phyloP scores from a whole-genome alignment of 768 basidiomycete genomes.

The Agaricus sinodeliciosus region DNA sequence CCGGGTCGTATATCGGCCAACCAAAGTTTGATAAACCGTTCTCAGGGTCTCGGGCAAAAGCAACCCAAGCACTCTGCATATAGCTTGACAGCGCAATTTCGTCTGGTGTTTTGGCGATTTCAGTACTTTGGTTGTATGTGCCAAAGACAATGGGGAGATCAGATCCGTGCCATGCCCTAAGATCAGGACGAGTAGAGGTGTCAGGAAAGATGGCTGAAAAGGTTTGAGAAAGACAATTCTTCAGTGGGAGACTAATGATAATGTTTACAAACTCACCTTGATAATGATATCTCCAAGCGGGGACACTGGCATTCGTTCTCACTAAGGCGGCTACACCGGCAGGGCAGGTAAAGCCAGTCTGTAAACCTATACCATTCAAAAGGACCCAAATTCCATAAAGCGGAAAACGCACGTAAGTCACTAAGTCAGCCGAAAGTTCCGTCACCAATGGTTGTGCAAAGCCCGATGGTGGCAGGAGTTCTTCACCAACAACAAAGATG shows the following conservation, averaged over 20 bases:
- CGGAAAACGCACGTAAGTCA: slow-evolving; percentile 21
- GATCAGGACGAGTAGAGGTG: slow-evolving; percentile 23
- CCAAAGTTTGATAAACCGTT: slow-evolving; percentile 19
- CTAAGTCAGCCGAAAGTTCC: slow-evolving; percentile 22
- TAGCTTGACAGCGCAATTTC: slow-evolving; percentile 27
- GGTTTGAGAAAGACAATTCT: not conserved
- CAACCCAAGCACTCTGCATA: slow-evolving; percentile 33
- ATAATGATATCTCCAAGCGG: slow-evolving; percentile 24
- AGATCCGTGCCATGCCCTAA: slow-evolving; percentile 30
- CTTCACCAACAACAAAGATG: slow-evolving; percentile 23
- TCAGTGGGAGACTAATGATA: not conserved
- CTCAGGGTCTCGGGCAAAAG: slow-evolving; percentile 33
- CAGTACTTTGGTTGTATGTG: slow-evolving; percentile 21
- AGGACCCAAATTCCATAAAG: not conserved
- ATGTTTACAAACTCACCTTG: slow-evolving; percentile 12
- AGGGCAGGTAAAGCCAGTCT: slow-evolving; percentile 26
- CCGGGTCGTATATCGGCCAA: slow-evolving; percentile 19
- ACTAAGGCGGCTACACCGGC: slow-evolving; percentile 20
- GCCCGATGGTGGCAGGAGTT: slow-evolving; percentile 20
- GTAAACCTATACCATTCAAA: not conserved
- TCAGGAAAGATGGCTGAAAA: slow-evolving; percentile 26
- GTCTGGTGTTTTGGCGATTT: slow-evolving; percentile 15
- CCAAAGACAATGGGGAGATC: slow-evolving; percentile 34
- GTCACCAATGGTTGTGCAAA: slow-evolving; percentile 23
- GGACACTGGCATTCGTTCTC: slow-evolving; percentile 21